Evolutionary conservation across 306 rosid species (phyloP).

Genomic region (Fragaria vesca): DNA sequence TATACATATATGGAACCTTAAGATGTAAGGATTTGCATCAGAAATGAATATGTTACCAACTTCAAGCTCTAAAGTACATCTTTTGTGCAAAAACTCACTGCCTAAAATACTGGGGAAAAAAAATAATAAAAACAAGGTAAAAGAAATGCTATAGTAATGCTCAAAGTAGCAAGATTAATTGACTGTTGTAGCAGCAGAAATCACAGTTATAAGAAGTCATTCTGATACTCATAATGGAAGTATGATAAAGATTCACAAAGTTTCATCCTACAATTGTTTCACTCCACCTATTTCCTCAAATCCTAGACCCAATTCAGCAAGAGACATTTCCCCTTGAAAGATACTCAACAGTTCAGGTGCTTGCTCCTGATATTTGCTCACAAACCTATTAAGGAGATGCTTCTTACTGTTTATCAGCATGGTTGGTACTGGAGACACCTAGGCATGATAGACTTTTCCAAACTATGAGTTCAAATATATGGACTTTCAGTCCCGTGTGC

Average conservation of each 20-base stretch:
- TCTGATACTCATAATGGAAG: not conserved
- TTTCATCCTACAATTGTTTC: not conserved
- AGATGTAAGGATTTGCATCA: not conserved
- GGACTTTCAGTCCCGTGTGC: constrained; percentile 25
- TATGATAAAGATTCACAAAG: not conserved
- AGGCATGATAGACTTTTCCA: constrained; percentile 40
- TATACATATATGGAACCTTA: not conserved
- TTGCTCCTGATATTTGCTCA: constrained; percentile 4
- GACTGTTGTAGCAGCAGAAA: not conserved
- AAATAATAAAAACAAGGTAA: not conserved
- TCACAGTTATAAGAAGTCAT: not conserved
- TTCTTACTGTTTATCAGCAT: not conserved
- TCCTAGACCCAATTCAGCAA: not conserved
- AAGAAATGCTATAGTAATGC: not conserved
- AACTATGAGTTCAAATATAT: constrained; percentile 1
- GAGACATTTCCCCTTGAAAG: not conserved
- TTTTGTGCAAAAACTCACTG: not conserved
- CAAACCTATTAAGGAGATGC: not conserved
- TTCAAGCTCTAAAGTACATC: not conserved
- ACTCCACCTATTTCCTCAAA: not conserved
- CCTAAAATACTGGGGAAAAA: not conserved
- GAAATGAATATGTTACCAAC: not conserved
- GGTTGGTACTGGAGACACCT: no score
- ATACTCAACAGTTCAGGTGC: not conserved
- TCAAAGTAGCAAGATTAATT: no score